Percentiles rank a stretch among this genome's conserved stretches.
These are phyloP conservation scores for Thuja plicata DNA, from an alignment of 83 land plant species.

Conservation along the genomic window DNA sequence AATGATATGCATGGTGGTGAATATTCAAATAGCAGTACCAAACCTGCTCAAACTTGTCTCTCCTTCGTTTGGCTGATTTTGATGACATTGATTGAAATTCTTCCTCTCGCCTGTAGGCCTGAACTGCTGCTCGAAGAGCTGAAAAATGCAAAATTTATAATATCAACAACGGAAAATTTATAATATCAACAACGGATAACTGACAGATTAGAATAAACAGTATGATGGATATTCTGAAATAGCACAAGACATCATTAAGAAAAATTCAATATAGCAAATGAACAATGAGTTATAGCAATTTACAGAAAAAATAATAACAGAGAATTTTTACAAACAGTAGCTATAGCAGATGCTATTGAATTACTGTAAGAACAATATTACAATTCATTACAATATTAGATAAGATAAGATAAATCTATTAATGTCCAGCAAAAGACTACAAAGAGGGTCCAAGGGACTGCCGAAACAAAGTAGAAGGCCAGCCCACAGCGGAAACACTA, in stretches of 20 bases:
- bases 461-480: no score
- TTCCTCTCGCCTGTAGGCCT: slow-evolving; percentile 59
- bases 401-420: no score
- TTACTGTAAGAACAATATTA: background rate
- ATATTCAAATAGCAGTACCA: background rate
- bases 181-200: background rate
- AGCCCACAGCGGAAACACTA: no score
- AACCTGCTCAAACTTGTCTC: slow-evolving; percentile 64
- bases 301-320: background rate
- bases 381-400: background rate
- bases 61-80: slow-evolving; percentile 45
- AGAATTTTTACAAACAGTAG: no score
- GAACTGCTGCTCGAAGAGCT: slow-evolving; percentile 67
- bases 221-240: background rate
- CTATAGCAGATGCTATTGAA: background rate
- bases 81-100: slow-evolving; percentile 34
- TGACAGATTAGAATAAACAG: background rate
- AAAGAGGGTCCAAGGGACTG: no score
- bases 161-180: background rate
- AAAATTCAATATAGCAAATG: background rate
- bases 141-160: background rate
- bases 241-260: background rate
- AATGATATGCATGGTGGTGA: background rate
- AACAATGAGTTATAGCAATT: background rate
- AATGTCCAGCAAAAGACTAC: no score